phyloP scores from a whole-genome alignment of 257 asterid genomes.

The Scutellaria baicalensis region DNA sequence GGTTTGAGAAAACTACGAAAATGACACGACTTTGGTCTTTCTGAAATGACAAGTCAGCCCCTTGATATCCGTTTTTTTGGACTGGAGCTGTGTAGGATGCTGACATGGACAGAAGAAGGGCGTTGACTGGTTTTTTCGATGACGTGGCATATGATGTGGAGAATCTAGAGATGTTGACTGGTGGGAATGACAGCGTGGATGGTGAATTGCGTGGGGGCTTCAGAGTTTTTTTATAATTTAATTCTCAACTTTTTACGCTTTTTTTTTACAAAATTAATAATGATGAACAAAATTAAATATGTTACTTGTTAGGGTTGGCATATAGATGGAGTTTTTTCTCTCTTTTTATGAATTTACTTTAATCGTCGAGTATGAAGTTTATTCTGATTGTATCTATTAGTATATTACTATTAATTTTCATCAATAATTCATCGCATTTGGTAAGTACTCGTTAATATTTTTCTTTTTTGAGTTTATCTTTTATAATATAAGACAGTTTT shows the following conservation, averaged over 20 bases:
- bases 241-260: background rate
- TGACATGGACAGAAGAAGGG: slow-evolving; percentile 7
- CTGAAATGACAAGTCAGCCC: slow-evolving; percentile 31
- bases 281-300: too few species aligned
- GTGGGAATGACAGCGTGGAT: slow-evolving; percentile 27
- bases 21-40: slow-evolving; percentile 11
- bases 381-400: too few species aligned
- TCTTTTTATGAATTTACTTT: too few species aligned
- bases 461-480: too few species aligned
- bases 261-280: too few species aligned
- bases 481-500: too few species aligned
- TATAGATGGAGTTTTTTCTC: too few species aligned
- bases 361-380: too few species aligned
- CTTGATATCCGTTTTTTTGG: slow-evolving; percentile 24
- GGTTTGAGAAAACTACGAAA: background rate
- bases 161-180: slow-evolving; percentile 25
- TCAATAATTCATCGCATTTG: too few species aligned
- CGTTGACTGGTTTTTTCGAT: slow-evolving; percentile 15
- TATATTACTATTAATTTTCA: too few species aligned
- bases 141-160: slow-evolving; percentile 21
- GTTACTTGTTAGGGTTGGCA: too few species aligned
- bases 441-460: too few species aligned
- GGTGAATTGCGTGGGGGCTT: background rate
- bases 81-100: slow-evolving; percentile 7
- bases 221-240: background rate